Conservation (phyloP, 2,329 filamentous ascomycete genomes). For the Zasmidium angulare region DNA sequence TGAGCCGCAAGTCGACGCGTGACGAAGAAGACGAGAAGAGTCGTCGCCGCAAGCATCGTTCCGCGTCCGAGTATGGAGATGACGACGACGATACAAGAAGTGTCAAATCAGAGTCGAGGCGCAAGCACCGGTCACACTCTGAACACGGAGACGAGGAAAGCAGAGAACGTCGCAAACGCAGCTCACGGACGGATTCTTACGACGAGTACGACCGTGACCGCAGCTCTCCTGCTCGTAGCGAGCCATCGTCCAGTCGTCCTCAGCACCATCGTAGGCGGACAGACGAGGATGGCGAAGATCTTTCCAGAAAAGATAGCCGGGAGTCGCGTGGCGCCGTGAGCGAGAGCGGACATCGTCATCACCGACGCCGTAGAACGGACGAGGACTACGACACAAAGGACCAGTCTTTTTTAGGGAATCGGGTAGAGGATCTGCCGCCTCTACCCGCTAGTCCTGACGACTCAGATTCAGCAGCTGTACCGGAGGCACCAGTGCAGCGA, state of each 20-base stretch:
- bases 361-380: slow-evolving; percentile 24
- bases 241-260: slow-evolving; percentile 19
- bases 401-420: slow-evolving; percentile 64
- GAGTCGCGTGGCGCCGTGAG: slow-evolving; percentile 18
- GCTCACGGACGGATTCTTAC: slow-evolving; percentile 10
- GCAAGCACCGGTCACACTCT: slow-evolving; percentile 13
- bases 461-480: slow-evolving; percentile 26
- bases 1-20: slow-evolving; percentile 22
- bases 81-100: slow-evolving; percentile 23
- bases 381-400: slow-evolving; percentile 31
- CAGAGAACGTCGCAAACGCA: slow-evolving; percentile 26
- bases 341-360: slow-evolving; percentile 22
- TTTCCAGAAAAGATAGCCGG: slow-evolving; percentile 18
- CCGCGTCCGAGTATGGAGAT: slow-evolving; percentile 31
- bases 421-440: slow-evolving; percentile 60
- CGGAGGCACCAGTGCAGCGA: slow-evolving; percentile 6
- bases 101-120: slow-evolving; percentile 26
- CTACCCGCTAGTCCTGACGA: slow-evolving; percentile 38
- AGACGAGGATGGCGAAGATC: slow-evolving; percentile 24
- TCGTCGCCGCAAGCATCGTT: slow-evolving; percentile 44
- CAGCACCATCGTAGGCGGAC: slow-evolving; percentile 28
- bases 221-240: slow-evolving; percentile 19
- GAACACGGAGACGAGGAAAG: slow-evolving; percentile 26
- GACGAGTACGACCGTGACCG: slow-evolving; percentile 21
- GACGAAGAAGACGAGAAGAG: slow-evolving; percentile 46